Base-by-base conservation (phyloP, 2,329 filamentous ascomycete genomes). In the Aspergillus candidus region DNA sequence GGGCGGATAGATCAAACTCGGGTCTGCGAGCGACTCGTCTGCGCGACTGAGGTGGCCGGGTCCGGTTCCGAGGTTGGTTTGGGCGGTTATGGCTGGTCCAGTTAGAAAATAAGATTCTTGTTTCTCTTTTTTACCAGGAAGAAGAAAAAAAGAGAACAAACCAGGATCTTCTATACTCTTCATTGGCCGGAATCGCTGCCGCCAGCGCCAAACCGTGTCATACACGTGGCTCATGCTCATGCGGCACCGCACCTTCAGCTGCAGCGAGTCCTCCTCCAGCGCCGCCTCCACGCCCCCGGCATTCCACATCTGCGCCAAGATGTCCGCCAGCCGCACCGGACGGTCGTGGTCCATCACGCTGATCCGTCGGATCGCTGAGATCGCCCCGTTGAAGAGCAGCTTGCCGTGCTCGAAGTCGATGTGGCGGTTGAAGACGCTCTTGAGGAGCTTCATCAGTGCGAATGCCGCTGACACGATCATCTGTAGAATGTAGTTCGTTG, bases 151-250 rank as follows among this genome's bases (percentile, higher is more conserved):
- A 13, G 30, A 14, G 11, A 7, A 51, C 79, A 72, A 73, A 87
- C 83, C 76, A 67, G 86, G 72, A 50, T 83, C 82, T 57, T 66
- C 59, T 0, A 57, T 49, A 41, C 81, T 78, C 47, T 81, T 84
- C 58, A 79, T 72, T 38, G 82, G 77, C 62, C 86, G 83, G 62
- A 78, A 79, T 49, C 79, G 76, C 41, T 79, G 74, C 41, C 79
- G 72, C 80, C 80, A 84, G 38, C 79, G 73, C 79, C 79, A 83
- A 13, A 83, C 78, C 2, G 77, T 79, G 57, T 84, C 81, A 54
- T 80, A 83, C 2, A 83, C 74, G 35, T 83, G 73, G 46, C 77
- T 81, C 70, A 83, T 78, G 53, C 79, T 82, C 72, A 82, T 83
- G 10, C 80, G 71, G 49, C 78, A 81, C 32, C 79, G 75, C 27